A percentile compares a stretch with the other conserved stretches of the same genome.
phyloP scores from a whole-genome alignment of 208 protist genomes.

The Trypanosoma melophagium region DNA sequence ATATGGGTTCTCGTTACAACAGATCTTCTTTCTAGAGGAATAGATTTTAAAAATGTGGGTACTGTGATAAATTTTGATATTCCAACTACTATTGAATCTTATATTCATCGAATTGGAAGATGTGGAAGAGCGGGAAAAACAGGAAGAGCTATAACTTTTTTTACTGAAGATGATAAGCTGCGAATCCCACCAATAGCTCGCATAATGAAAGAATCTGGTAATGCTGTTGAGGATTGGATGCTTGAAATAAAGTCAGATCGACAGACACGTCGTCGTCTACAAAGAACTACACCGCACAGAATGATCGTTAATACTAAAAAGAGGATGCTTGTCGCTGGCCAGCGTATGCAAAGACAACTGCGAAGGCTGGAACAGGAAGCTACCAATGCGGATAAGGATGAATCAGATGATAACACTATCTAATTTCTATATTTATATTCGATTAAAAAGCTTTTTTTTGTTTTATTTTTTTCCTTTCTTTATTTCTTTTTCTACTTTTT shows the following conservation, averaged over 20 bases:
- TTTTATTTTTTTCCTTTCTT: slow-evolving; percentile 22
- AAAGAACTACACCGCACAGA: slow-evolving; percentile 76
- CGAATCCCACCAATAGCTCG: slow-evolving; percentile 89
- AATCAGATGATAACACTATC: slow-evolving; percentile 2
- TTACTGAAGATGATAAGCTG: slow-evolving; percentile 94
- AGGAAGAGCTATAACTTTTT: slow-evolving; percentile 95
- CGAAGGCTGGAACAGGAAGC: slow-evolving; percentile 61
- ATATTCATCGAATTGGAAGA: slow-evolving; percentile 97
- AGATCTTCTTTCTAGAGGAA: slow-evolving; percentile 96
- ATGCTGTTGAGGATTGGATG: slow-evolving; percentile 94
- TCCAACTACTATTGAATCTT: slow-evolving; percentile 91
- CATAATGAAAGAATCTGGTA: slow-evolving; percentile 93
- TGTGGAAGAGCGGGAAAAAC: slow-evolving; percentile 87
- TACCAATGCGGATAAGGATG: slow-evolving; percentile 22
- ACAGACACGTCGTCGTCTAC: slow-evolving; percentile 50
- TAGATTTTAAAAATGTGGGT: slow-evolving; percentile 97
- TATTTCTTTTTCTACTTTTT: background rate
- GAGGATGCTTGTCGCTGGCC: slow-evolving; percentile 74
- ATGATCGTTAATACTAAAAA: slow-evolving; percentile 87
- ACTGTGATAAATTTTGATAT: slow-evolving; percentile 99
- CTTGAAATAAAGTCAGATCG: slow-evolving; percentile 83
- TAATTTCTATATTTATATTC: background rate
- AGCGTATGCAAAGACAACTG: slow-evolving; percentile 73
- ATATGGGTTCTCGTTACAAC: slow-evolving; percentile 97
- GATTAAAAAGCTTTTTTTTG: slow-evolving; percentile 13